Conservation (phyloP, 192 early-diverging fungal genomes). For the Thamnidium elegans region DNA sequence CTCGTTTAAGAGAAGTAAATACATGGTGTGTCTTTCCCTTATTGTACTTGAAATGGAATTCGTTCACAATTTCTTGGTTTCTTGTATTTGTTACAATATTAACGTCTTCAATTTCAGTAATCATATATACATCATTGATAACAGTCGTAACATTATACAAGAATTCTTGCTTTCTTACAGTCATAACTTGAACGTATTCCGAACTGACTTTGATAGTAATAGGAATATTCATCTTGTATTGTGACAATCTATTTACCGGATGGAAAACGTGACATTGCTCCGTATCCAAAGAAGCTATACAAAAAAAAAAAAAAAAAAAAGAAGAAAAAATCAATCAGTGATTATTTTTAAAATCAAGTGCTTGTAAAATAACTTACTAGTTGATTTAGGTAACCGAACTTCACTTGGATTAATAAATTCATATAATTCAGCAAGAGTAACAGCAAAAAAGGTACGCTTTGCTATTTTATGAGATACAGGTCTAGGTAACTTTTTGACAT, state of each 20-base stretch:
- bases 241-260: constrained; percentile 69
- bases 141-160: constrained; percentile 66
- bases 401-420: constrained; percentile 74
- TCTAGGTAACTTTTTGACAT: constrained; percentile 54
- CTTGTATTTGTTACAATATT: constrained; percentile 17
- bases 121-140: constrained; percentile 86
- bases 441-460: constrained; percentile 69
- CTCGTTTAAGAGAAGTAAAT: constrained; percentile 73
- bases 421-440: constrained; percentile 63
- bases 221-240: constrained; percentile 61
- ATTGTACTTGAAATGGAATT: constrained; percentile 80
- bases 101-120: constrained; percentile 45
- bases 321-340: constrained; percentile 8
- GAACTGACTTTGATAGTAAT: constrained; percentile 79
- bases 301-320: neutral
- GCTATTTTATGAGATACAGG: constrained; percentile 52
- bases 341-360: neutral
- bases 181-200: constrained; percentile 81
- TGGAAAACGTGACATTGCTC: constrained; percentile 61
- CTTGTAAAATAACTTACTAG: constrained; percentile 32
- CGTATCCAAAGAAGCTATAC: constrained; percentile 62
- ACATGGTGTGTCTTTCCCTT: constrained; percentile 58
- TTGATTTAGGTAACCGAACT: constrained; percentile 72
- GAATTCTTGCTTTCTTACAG: constrained; percentile 46
- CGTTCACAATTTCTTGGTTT: constrained; percentile 57